phyloP scores from a whole-genome alignment of 2,329 filamentous ascomycete genomes.

The Pestalotiopsis sp. region DNA sequence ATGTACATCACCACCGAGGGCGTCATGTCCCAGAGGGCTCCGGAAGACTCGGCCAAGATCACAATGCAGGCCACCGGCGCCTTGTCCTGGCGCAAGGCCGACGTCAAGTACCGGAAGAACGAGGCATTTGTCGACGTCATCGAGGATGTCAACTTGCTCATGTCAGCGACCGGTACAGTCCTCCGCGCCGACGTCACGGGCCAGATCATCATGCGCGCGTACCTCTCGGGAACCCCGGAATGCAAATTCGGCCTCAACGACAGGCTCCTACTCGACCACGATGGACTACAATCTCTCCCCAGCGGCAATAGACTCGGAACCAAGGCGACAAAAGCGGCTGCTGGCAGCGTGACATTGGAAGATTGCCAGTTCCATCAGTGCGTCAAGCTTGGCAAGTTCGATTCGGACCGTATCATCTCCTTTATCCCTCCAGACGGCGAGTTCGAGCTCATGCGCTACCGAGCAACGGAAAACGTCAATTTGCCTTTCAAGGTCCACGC shows the following conservation, averaged over 20 bases:
- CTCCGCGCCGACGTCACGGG: slow-evolving; percentile 95
- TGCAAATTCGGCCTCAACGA: slow-evolving; percentile 99
- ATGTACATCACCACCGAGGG: slow-evolving; percentile 99
- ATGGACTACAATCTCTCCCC: slow-evolving; percentile 66
- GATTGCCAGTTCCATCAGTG: slow-evolving; percentile 99
- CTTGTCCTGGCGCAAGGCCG: slow-evolving; percentile 92
- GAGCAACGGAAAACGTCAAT: slow-evolving; percentile 97
- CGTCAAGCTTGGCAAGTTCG: slow-evolving; percentile 95
- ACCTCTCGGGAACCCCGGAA: slow-evolving; percentile 93
- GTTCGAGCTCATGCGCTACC: slow-evolving; percentile 98
- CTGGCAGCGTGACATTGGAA: slow-evolving; percentile 92
- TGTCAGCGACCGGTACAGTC: slow-evolving; percentile 96
- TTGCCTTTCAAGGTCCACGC: slow-evolving; percentile 98
- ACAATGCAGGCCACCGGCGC: slow-evolving; percentile 99
- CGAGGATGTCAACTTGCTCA: slow-evolving; percentile 97
- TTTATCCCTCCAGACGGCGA: slow-evolving; percentile 97
- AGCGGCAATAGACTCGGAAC: slow-evolving; percentile 78
- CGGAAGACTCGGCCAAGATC: slow-evolving; percentile 94
- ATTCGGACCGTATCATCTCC: slow-evolving; percentile 93
- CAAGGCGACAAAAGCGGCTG: slow-evolving; percentile 93
- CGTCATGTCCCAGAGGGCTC: slow-evolving; percentile 85
- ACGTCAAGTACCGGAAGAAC: slow-evolving; percentile 99
- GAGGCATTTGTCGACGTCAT: slow-evolving; percentile 99
- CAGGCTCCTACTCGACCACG: slow-evolving; percentile 83
- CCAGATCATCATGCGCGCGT: slow-evolving; percentile 98